Base-by-base conservation (phyloP, 2,329 filamentous ascomycete genomes). In the Teratosphaeria pseudoeucalypti region DNA sequence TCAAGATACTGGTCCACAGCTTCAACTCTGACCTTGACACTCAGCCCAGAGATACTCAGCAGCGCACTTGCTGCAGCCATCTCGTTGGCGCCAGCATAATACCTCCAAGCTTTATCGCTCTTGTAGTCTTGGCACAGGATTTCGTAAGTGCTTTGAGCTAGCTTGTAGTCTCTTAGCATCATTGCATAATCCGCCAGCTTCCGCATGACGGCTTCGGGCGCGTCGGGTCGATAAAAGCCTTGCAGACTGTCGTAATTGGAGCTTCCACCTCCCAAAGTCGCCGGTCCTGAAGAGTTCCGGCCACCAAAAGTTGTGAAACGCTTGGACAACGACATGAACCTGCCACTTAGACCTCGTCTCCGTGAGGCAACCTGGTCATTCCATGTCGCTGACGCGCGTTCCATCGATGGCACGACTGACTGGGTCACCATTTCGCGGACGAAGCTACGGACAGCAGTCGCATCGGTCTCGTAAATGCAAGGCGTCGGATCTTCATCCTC, bases 281-380 rank as follows among this genome's bases (percentile, higher is more conserved):
- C 58, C 11, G 83, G 77, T 1, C 81, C 81, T 1, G 84, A 82
- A 19, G 79, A 76, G 61, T 72, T 81, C 54, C 87, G 83, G 19
- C 62, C 79, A 34, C 90, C 89, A 68, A 97, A 95, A 0, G 86
- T 85, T 7, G 89, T 84, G 85, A 90, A 97, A 66, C 91, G 87
- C 69, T 94, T 92, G 0, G 92, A 96, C 59, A 99, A 79, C 10
- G 88, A 95, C 80, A 96, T 91, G 73, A 99, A 92, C n/a, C 91
- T 85, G 11, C 95, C 95, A 58, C 89, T 89, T 55, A 99, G 81
- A 14, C 95, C 95, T 69, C 90, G 86, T 60, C 95, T 82, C 60
- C 90, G 84, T 12, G 95, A 96, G 16, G 92, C 92, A 29, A 97
- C 89, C 73, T 97, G 92, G 68, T 99, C 94, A 70, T 99, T 99